phyloP scores from a whole-genome alignment of 192 early-diverging fungal species.

The Umbelopsis sp. region DNA sequence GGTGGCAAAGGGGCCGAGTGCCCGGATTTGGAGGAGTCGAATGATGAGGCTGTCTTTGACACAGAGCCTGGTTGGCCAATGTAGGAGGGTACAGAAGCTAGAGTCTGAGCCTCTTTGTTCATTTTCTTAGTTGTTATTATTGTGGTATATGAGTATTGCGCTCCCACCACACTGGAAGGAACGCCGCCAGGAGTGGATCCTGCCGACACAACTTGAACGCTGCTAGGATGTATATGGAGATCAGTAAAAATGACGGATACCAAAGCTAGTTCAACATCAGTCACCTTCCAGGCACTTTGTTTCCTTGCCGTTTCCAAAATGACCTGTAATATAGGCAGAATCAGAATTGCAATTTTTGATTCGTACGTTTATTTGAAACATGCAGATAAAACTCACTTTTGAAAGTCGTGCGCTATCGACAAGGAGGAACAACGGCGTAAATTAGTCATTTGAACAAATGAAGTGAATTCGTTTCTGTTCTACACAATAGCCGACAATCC shows the following conservation, averaged over 20 bases:
- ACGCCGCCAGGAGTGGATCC: slow-evolving; percentile 42
- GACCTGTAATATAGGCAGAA: slow-evolving; percentile 10
- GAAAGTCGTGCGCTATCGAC: slow-evolving; percentile 1
- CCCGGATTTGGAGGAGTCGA: slow-evolving; percentile 11
- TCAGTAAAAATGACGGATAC: neutral
- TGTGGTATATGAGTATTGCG: slow-evolving; percentile 50
- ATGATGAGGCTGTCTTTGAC: neutral
- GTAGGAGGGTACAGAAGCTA: neutral
- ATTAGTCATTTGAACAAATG: neutral
- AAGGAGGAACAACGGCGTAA: neutral
- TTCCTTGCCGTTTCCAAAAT: slow-evolving; percentile 37
- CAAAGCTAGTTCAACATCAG: neutral
- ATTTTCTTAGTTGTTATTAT: slow-evolving; percentile 25
- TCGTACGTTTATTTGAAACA: neutral
- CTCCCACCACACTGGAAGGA: slow-evolving; percentile 44
- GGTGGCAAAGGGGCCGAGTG: slow-evolving; percentile 23
- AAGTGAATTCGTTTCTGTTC: neutral
- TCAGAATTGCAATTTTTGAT: neutral
- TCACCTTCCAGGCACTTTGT: slow-evolving; percentile 46
- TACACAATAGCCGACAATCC: neutral
- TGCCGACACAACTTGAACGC: slow-evolving; percentile 47
- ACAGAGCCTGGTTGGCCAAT: neutral
- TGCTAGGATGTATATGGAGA: neutral
- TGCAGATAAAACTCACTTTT: neutral
- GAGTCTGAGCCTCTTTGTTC: neutral